Conservation (phyloP, 345 rosid species). For the Citrus hindsii region DNA sequence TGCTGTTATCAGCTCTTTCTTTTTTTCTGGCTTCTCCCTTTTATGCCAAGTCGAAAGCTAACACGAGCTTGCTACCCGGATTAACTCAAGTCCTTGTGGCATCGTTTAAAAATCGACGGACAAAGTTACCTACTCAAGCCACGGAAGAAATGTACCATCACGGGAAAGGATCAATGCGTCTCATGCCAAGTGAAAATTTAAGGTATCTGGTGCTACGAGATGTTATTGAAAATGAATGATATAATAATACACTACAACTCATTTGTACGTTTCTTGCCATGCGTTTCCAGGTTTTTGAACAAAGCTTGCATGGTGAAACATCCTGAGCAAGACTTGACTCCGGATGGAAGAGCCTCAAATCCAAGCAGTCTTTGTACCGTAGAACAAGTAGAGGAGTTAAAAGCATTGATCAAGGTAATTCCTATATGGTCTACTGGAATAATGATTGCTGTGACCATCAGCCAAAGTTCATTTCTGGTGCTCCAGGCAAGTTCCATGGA, state of each 20-base stretch:
- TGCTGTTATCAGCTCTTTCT: conserved; percentile 36
- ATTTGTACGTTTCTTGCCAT: background rate
- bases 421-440: conserved; percentile 60
- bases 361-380: conserved; percentile 51
- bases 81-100: conserved; percentile 44
- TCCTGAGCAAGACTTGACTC: conserved; percentile 29
- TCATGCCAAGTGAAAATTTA: conserved; percentile 36
- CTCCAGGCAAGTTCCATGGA: conserved; percentile 31
- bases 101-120: conserved; percentile 27
- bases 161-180: conserved; percentile 20
- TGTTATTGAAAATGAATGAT: background rate
- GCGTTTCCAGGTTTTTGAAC: conserved; percentile 39
- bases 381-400: conserved; percentile 63
- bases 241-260: background rate
- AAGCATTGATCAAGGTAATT: conserved; percentile 41
- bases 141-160: conserved; percentile 10
- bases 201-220: conserved; percentile 22
- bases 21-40: conserved; percentile 43
- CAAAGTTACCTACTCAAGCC: conserved; percentile 17
- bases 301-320: conserved; percentile 46
- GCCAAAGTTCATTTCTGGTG: conserved; percentile 32
- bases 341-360: conserved; percentile 28
- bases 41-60: conserved; percentile 32
- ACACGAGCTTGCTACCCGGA: conserved; percentile 31
- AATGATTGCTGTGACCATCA: conserved; percentile 23